These are phyloP conservation scores for Trichosporon sp. DNA, from an alignment of 1,284 basidiomycete genomes.

Conservation along the genomic window DNA sequence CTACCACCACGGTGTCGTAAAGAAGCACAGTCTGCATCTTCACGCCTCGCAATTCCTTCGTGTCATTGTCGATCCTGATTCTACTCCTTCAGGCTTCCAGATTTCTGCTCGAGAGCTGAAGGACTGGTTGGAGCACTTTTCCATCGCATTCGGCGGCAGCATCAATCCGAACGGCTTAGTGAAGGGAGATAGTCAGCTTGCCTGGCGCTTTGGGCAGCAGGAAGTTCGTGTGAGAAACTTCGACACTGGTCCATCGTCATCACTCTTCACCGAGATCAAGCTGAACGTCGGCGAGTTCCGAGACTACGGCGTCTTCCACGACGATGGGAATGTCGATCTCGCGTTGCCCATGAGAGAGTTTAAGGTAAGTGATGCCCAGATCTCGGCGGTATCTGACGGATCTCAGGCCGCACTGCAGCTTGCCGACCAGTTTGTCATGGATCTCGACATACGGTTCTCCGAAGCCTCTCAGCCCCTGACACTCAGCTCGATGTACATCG, in stretches of 20 bases:
- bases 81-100: conserved; percentile 39
- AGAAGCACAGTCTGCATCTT: conserved; percentile 45
- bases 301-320: conserved; percentile 30
- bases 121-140: conserved; percentile 47
- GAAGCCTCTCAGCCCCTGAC: conserved; percentile 42
- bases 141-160: conserved; percentile 22
- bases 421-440: conserved; percentile 41
- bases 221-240: conserved; percentile 43
- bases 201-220: conserved; percentile 40
- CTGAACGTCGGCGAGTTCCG: conserved; percentile 41
- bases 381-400: neutral
- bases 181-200: conserved; percentile 36
- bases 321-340: conserved; percentile 31
- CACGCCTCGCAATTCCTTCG: conserved; percentile 39
- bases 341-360: conserved; percentile 48
- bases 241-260: conserved; percentile 19
- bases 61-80: conserved; percentile 39
- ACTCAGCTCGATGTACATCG: conserved; percentile 24
- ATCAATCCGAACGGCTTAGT: conserved; percentile 8
- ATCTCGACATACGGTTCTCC: conserved; percentile 41
- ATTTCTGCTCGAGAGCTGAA: conserved; percentile 38
- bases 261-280: conserved; percentile 41
- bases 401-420: conserved; percentile 41
- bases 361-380: conserved; percentile 30
- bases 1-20: conserved; percentile 44